Evolutionary conservation across 1,284 basidiomycete genomes (phyloP).

Genomic region (Boletus mariae): DNA sequence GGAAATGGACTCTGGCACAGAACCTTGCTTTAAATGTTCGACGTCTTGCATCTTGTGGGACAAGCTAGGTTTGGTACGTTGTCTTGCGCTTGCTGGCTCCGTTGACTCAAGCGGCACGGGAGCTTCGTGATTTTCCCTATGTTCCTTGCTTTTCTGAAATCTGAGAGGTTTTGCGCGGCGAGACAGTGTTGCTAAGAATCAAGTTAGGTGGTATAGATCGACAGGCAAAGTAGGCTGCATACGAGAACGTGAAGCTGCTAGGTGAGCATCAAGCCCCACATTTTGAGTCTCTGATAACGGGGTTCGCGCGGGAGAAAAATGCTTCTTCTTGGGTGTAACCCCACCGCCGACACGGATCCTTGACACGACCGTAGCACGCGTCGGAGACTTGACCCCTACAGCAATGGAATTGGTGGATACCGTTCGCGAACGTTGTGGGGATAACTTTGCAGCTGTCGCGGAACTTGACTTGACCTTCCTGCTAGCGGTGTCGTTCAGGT

Average conservation of each 20-base stretch:
- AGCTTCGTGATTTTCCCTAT: slow-evolving; percentile 7
- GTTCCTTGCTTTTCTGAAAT: slow-evolving; percentile 9
- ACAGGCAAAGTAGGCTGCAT: slow-evolving; percentile 6
- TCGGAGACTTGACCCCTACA: slow-evolving; percentile 20
- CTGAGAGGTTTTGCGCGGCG: slow-evolving; percentile 15
- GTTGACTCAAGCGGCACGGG: not conserved
- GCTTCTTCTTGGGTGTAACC: slow-evolving; percentile 29
- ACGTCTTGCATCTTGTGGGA: slow-evolving; percentile 6
- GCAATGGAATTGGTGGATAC: slow-evolving; percentile 5
- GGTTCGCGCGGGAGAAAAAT: slow-evolving; percentile 41
- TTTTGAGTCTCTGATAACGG: slow-evolving; percentile 40
- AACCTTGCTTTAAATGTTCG: slow-evolving; percentile 16
- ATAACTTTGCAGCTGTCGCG: slow-evolving; percentile 1
- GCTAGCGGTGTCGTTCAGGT: slow-evolving; percentile 3
- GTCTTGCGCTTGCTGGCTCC: slow-evolving; percentile 7
- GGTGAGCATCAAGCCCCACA: slow-evolving; percentile 17
- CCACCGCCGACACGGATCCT: slow-evolving; percentile 21
- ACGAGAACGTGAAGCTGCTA: slow-evolving; percentile 22
- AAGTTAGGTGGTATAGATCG: slow-evolving; percentile 2
- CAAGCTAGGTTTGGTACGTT: slow-evolving; percentile 7
- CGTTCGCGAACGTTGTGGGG: slow-evolving; percentile 16
- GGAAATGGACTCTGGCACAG: slow-evolving; percentile 31
- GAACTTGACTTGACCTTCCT: slow-evolving; percentile 14
- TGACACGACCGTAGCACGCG: slow-evolving; percentile 14
- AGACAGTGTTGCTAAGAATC: slow-evolving; percentile 13